These are phyloP conservation scores for Jamesozyma spencerorum DNA, from an alignment of 805 yeast species.

Conservation along the genomic window DNA sequence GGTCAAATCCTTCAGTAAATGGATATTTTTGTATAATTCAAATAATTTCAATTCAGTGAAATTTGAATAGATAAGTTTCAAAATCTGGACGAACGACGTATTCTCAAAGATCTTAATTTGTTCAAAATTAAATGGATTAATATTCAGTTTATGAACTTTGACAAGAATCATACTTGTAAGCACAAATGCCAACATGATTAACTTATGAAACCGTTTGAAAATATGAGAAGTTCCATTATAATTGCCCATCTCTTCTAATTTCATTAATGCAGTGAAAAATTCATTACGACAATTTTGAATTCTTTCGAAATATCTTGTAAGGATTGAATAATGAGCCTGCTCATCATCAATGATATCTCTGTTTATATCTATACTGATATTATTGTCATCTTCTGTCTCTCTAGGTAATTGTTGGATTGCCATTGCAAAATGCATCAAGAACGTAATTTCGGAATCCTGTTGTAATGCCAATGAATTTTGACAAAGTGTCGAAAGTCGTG, in stretches of 20 bases:
- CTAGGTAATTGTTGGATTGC: slow-evolving; percentile 7
- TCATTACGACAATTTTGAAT: slow-evolving; percentile 9
- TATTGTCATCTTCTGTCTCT: neutral
- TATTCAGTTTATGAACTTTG: slow-evolving; percentile 6
- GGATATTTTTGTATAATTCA: slow-evolving; percentile 9
- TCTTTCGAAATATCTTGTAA: slow-evolving; percentile 7
- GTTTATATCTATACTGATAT: too few relatives aligned
- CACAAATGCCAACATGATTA: slow-evolving; percentile 19
- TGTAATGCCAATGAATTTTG: slow-evolving; percentile 13
- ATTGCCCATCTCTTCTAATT: slow-evolving; percentile 14
- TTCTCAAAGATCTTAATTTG: slow-evolving; percentile 18
- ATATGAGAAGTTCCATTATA: slow-evolving; percentile 2
- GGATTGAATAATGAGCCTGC: neutral
- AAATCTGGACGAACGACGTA: slow-evolving; percentile 6
- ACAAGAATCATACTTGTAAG: slow-evolving; percentile 18
- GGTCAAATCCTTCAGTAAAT: slow-evolving; percentile 2
- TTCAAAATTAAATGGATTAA: slow-evolving; percentile 27
- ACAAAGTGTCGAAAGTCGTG: too few relatives aligned
- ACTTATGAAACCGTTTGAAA: slow-evolving; percentile 12
- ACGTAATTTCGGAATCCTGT: slow-evolving; percentile 17
- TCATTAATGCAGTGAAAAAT: slow-evolving; percentile 15
- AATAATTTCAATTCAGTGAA: slow-evolving; percentile 12
- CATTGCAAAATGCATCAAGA: slow-evolving; percentile 14
- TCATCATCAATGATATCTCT: slow-evolving; percentile 1
- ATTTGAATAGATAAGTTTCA: slow-evolving; percentile 11